Evolutionary conservation across 2,329 filamentous ascomycete genomes (phyloP).

Genomic region (Fusarium sublunatum): DNA sequence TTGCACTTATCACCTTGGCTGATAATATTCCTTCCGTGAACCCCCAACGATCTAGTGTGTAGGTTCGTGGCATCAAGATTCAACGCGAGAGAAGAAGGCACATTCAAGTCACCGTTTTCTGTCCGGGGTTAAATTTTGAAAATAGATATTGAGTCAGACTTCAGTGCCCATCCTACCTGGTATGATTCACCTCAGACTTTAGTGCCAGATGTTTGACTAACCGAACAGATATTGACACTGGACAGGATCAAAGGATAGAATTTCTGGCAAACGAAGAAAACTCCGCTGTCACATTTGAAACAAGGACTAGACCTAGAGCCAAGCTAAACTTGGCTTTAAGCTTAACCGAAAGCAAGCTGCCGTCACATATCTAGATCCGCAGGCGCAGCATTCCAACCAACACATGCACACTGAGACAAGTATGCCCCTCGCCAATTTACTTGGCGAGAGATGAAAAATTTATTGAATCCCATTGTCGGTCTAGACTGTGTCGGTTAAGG

Average conservation of each 20-base stretch:
- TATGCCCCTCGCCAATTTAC: slow-evolving; percentile 3
- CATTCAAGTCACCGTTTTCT: too few species aligned
- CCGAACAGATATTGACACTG: neutral
- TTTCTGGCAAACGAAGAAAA: neutral
- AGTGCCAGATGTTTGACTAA: neutral
- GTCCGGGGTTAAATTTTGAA: too few species aligned
- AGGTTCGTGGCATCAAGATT: too few species aligned
- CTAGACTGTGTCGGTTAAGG: neutral
- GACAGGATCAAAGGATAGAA: neutral
- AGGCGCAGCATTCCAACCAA: slow-evolving; percentile 17
- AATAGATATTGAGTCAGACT: too few species aligned
- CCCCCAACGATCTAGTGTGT: too few species aligned
- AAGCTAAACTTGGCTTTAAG: slow-evolving; percentile 1
- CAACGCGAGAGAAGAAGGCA: too few species aligned
- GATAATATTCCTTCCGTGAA: too few species aligned
- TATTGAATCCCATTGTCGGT: neutral
- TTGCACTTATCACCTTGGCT: too few species aligned
- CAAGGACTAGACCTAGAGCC: neutral
- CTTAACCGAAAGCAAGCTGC: neutral
- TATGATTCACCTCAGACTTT: neutral
- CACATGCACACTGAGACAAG: slow-evolving; percentile 1
- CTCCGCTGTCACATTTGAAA: slow-evolving; percentile 17
- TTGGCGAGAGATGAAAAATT: neutral
- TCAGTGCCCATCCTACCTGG: too few species aligned
- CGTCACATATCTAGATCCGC: slow-evolving; percentile 23